Base-by-base conservation (phyloP, 1,284 basidiomycete species). In the Heimioporus punctisporus region DNA sequence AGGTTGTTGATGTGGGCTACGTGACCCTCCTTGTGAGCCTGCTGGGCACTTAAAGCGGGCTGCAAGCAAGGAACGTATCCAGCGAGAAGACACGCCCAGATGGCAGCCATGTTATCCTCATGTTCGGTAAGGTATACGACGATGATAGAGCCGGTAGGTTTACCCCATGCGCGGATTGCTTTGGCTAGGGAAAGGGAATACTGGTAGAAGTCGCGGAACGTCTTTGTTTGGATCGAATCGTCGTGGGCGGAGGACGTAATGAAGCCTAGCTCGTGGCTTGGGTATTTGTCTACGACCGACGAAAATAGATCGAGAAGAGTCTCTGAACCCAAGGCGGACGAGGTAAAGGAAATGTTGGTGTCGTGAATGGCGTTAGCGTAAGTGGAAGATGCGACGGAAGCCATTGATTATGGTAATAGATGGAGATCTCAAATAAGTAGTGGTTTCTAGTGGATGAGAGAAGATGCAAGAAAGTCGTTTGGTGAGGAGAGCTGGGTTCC, bases 1-100 rank as follows among this genome's bases (percentile, higher is more conserved):
- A 67, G 48, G 9, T 45, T 55, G 23, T 54, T 69, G 28, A 65
- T 46, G 24, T 65, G 64, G 7, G 53, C 52, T 0, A 69, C 39
- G 23, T 65, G 64, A 2, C 54, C 66, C 25, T 69, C 60, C 44
- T 64, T 65, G 52, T 65, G 64, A 1, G 66, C 52, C 30, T 65
- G 56, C 21, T 65, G 64, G 17, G 64, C 66, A 30, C 64, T 67
- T 23, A 65, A 50, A 10, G 64, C 54, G 15, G 64, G 64, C 40
- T 65, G 66, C 48, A 69, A 27, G 46, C 66, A 69, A 1, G 66
- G 64, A 10, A 69, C 55, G 41, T 68, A 68, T 19, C 64, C 64
- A 4, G 64, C 65, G 2, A 65, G 48, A 1, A 65, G 51, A 48
- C 63, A 69, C 0, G 66, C 60, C 66, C 66, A 65, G 23, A 65